Evolutionary conservation across 139 green algal species (phyloP).

Genomic region (Coccomyxa sp.): DNA sequence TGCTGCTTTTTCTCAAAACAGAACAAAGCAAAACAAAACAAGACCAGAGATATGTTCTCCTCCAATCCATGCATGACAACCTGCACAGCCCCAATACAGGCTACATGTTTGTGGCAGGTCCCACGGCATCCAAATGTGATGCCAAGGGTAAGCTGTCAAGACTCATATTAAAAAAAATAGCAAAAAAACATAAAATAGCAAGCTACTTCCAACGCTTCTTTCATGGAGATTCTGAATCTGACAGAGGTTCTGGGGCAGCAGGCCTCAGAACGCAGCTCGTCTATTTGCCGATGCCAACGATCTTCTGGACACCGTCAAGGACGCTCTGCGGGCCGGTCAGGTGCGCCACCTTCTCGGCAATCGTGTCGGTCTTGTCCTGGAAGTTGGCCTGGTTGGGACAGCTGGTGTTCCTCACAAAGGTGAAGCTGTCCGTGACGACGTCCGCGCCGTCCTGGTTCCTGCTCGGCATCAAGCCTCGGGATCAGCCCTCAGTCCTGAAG

Average conservation of each 20-base stretch:
- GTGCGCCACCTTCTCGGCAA: neutral
- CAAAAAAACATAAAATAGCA: neutral
- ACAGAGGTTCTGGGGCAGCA: neutral
- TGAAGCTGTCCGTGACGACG: neutral
- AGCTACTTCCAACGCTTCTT: neutral
- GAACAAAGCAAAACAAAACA: neutral
- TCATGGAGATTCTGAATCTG: neutral
- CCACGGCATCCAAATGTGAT: neutral
- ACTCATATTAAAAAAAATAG: neutral
- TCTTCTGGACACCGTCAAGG: neutral
- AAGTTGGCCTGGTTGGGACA: neutral
- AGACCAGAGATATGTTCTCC: conserved; percentile 1
- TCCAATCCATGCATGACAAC: neutral
- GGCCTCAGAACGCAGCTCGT: neutral
- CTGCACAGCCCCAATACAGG: neutral
- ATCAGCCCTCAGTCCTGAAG: too few relatives aligned
- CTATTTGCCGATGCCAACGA: neutral
- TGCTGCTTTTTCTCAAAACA: neutral
- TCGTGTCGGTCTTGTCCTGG: neutral
- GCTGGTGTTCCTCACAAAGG: neutral
- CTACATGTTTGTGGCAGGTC: neutral
- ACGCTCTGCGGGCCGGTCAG: neutral
- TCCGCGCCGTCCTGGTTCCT: neutral
- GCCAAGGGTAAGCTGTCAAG: neutral
- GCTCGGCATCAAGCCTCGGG: neutral